phyloP scores from a whole-genome alignment of 1,284 basidiomycete species.

The Quambalaria eucalypti region DNA sequence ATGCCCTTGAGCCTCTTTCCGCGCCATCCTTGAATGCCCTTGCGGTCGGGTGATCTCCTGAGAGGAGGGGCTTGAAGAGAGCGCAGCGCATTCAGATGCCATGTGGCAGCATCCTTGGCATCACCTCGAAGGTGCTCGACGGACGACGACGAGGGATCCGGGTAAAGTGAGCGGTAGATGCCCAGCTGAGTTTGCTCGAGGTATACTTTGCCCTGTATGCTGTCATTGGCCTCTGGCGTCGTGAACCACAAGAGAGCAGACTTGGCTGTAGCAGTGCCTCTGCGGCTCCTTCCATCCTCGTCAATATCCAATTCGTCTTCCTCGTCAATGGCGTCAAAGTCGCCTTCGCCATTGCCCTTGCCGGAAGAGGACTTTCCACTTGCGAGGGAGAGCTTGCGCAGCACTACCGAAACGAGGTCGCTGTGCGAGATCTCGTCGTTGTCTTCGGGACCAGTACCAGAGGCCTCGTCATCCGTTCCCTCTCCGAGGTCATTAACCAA shows the following conservation, averaged over 20 bases:
- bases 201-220: constrained; percentile 3
- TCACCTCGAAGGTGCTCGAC: not conserved
- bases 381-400: constrained; percentile 17
- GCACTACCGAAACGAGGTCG: constrained; percentile 26
- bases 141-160: constrained; percentile 41
- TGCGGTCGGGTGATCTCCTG: not conserved
- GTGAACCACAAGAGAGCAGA: constrained; percentile 78
- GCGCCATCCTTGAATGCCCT: constrained; percentile 16
- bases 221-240: constrained; percentile 48
- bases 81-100: not conserved
- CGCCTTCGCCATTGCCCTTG: not conserved
- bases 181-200: constrained; percentile 73
- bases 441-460: constrained; percentile 36
- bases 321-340: constrained; percentile 6
- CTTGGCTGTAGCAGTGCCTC: constrained; percentile 49
- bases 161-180: constrained; percentile 69
- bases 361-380: not conserved
- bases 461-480: constrained; percentile 7
- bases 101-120: not conserved
- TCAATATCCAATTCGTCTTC: constrained; percentile 26
- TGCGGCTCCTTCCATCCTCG: constrained; percentile 51
- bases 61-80: not conserved
- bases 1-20: constrained; percentile 38
- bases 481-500: not conserved
- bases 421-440: constrained; percentile 57